A percentile compares a stretch with the other conserved stretches of the same genome.
phyloP scores from a whole-genome alignment of 352 stramenopile genomes.

The Phytophthora podocarpi region DNA sequence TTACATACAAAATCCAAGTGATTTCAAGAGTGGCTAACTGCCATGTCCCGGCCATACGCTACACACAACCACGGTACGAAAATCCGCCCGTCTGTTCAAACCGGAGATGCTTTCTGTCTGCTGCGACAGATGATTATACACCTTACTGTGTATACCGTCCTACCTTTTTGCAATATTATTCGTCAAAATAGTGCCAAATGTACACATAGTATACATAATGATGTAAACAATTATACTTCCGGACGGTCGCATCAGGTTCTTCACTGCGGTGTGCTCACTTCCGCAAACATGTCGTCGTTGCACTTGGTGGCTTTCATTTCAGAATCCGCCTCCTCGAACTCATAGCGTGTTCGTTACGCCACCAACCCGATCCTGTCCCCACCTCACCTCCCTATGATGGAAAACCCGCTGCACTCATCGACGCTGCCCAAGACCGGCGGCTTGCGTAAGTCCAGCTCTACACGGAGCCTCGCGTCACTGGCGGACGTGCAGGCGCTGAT shows the following conservation, averaged over 20 bases:
- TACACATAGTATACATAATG: neutral
- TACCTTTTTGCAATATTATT: neutral
- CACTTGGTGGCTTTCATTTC: slow-evolving; percentile 35
- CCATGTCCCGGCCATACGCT: neutral
- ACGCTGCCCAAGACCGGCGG: slow-evolving; percentile 30
- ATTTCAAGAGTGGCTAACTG: slow-evolving; percentile 10
- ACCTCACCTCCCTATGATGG: slow-evolving; percentile 29
- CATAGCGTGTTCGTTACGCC: slow-evolving; percentile 6
- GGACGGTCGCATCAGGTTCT: slow-evolving; percentile 3
- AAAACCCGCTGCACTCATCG: slow-evolving; percentile 37
- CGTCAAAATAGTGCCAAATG: neutral
- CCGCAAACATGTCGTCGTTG: slow-evolving; percentile 37
- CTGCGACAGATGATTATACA: neutral
- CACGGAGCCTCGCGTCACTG: slow-evolving; percentile 51
- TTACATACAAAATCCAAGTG: slow-evolving; percentile 26
- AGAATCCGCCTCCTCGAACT: slow-evolving; percentile 22
- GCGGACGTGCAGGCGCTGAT: slow-evolving; percentile 47
- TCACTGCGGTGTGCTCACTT: slow-evolving; percentile 15
- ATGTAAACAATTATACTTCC: neutral
- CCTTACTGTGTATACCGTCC: neutral
- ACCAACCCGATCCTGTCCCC: neutral
- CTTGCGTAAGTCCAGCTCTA: slow-evolving; percentile 64
- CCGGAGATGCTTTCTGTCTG: slow-evolving; percentile 17
- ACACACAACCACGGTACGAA: slow-evolving; percentile 19
- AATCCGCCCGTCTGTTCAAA: slow-evolving; percentile 19